These are phyloP conservation scores for Calycina herbarum DNA, from an alignment of 2,329 filamentous ascomycete species.

Conservation along the genomic window DNA sequence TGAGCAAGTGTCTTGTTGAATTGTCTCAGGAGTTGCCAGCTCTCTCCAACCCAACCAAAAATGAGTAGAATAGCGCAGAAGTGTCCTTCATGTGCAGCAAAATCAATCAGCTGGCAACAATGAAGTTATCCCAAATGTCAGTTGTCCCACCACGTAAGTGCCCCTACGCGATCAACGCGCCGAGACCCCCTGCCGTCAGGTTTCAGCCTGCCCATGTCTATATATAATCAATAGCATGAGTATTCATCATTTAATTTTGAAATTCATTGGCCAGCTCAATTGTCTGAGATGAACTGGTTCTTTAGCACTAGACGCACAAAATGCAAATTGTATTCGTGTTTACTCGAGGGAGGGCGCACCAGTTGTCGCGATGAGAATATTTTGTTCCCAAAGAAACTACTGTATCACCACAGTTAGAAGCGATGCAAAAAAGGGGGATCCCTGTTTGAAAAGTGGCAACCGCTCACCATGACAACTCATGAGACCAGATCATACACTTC, in stretches of 20 bases:
- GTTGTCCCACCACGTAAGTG: conserved; percentile 1
- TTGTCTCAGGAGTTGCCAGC: neutral
- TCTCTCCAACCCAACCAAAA: neutral
- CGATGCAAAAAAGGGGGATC: neutral
- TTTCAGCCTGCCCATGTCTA: conserved; percentile 4
- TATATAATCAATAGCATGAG: neutral
- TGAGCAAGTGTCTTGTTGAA: neutral
- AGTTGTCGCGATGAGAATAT: neutral
- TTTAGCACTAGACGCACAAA: neutral
- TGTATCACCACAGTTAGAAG: neutral
- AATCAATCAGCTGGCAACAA: neutral
- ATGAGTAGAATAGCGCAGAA: neutral
- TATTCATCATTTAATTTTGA: neutral
- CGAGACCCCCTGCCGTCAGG: neutral
- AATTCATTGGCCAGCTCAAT: neutral
- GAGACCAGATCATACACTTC: neutral
- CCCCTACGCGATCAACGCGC: conserved; percentile 4
- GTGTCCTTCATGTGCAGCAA: conserved; percentile 1
- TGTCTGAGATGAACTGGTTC: neutral
- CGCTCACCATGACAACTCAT: neutral
- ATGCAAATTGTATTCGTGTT: neutral
- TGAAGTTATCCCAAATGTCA: neutral
- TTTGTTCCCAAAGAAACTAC: neutral
- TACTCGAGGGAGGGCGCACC: neutral
- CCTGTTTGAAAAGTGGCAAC: conserved; percentile 3